Conservation (phyloP, 2,329 filamentous ascomycete genomes). For the Dryadomyces sulphureus region DNA sequence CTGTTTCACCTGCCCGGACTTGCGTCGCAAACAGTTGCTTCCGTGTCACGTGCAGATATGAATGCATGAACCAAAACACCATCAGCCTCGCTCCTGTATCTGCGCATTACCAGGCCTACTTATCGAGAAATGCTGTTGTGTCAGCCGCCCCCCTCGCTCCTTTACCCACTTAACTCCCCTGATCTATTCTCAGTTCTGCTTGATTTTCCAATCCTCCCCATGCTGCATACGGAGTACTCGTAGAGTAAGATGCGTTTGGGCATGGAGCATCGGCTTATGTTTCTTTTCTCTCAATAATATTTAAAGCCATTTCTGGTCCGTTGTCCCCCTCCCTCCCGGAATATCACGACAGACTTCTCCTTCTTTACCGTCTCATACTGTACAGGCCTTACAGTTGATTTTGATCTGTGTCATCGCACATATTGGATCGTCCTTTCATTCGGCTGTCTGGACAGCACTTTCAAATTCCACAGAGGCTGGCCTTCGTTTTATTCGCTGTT, state of each 20-base stretch:
- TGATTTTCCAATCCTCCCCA: background rate
- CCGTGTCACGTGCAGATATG: background rate
- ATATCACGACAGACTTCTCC: background rate
- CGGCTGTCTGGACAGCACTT: too few species aligned
- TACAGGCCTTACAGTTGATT: background rate
- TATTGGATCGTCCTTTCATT: background rate
- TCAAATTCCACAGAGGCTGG: background rate
- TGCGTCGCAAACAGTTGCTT: conserved; percentile 1
- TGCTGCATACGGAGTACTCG: too few species aligned
- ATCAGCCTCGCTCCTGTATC: background rate
- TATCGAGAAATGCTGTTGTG: background rate
- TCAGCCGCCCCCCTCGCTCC: too few species aligned
- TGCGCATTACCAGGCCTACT: background rate
- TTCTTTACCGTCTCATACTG: background rate
- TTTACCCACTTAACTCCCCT: too few species aligned
- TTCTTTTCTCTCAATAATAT: background rate
- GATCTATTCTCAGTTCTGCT: background rate
- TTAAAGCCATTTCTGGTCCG: background rate
- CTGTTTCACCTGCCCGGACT: background rate
- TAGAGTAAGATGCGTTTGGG: too few species aligned
- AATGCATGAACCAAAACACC: background rate
- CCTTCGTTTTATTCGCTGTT: background rate
- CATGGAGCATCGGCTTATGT: background rate
- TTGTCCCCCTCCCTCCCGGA: background rate
- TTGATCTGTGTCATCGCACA: background rate